These are phyloP conservation scores for Penicillium sp. DNA, from an alignment of 2,329 filamentous ascomycete species.

Conservation along the genomic window DNA sequence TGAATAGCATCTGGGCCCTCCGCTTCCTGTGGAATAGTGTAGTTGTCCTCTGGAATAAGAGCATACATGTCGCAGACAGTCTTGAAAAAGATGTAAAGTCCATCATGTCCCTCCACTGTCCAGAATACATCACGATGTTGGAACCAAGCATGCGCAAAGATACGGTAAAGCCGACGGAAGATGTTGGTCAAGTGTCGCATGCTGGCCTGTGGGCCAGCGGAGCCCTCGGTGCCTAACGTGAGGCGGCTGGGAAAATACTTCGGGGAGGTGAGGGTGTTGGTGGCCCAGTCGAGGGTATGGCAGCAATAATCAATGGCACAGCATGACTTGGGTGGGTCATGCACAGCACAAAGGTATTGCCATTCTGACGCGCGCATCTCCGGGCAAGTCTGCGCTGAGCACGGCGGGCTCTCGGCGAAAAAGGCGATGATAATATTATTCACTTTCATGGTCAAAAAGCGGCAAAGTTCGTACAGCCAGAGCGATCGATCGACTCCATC, in stretches of 20 bases:
- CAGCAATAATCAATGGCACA: slow-evolving; percentile 99
- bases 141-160: slow-evolving; percentile 99
- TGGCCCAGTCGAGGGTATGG: slow-evolving; percentile 97
- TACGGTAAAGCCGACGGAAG: slow-evolving; percentile 89
- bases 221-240: slow-evolving; percentile 55
- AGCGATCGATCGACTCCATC: slow-evolving; percentile 80
- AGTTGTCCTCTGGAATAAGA: slow-evolving; percentile 88
- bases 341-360: slow-evolving; percentile 98
- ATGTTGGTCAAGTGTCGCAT: slow-evolving; percentile 83
- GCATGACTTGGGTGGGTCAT: slow-evolving; percentile 94
- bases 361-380: slow-evolving; percentile 99
- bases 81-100: slow-evolving; percentile 95
- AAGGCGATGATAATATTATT: slow-evolving; percentile 92
- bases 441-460: slow-evolving; percentile 91
- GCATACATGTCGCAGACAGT: slow-evolving; percentile 92
- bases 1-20: slow-evolving; percentile 71
- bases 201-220: slow-evolving; percentile 49
- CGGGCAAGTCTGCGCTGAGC: slow-evolving; percentile 84
- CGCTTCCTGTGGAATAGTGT: slow-evolving; percentile 90
- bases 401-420: slow-evolving; percentile 86
- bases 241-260: slow-evolving; percentile 94
- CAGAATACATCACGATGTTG: slow-evolving; percentile 95
- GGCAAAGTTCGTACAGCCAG: slow-evolving; percentile 97
- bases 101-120: slow-evolving; percentile 87
- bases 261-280: slow-evolving; percentile 88